These are phyloP conservation scores for Ilyonectria sp. DNA, from an alignment of 2,329 filamentous ascomycete genomes.

Conservation along the genomic window DNA sequence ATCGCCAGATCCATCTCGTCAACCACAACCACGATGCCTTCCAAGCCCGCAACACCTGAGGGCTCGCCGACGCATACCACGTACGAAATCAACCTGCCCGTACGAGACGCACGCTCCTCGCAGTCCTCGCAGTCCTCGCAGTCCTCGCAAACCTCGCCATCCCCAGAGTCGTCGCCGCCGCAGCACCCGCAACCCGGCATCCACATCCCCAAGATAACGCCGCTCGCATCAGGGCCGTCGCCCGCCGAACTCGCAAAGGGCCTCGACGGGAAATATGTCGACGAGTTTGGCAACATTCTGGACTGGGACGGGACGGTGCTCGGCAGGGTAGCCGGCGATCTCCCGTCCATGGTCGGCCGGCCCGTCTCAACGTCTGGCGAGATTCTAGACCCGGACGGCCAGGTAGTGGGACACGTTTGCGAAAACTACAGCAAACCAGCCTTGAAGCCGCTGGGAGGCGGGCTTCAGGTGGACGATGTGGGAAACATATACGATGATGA, in stretches of 20 bases:
- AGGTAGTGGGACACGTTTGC: conserved; percentile 82
- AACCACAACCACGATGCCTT: conserved; percentile 17
- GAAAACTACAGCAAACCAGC: conserved; percentile 68
- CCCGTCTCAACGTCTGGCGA: conserved; percentile 63
- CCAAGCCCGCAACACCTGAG: conserved; percentile 32
- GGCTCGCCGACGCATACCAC: conserved; percentile 45
- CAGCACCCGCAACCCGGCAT: conserved; percentile 38
- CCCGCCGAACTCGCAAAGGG: conserved; percentile 55
- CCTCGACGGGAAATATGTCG: conserved; percentile 64
- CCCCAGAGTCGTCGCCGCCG: conserved; percentile 10
- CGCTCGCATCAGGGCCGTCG: conserved; percentile 54
- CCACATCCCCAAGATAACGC: conserved; percentile 58
- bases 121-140: neutral
- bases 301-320: conserved; percentile 66
- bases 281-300: conserved; percentile 70
- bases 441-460: conserved; percentile 66
- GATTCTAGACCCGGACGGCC: conserved; percentile 82
- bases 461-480: conserved; percentile 69
- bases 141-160: conserved; percentile 22
- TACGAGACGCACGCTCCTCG: conserved; percentile 29
- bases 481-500: conserved; percentile 72
- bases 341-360: conserved; percentile 69
- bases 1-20: conserved; percentile 17
- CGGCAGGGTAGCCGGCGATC: conserved; percentile 67
- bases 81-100: conserved; percentile 46